Evolutionary conservation across 2,329 filamentous ascomycete species (phyloP).

Genomic region (Aspergillus novoparasiticus): DNA sequence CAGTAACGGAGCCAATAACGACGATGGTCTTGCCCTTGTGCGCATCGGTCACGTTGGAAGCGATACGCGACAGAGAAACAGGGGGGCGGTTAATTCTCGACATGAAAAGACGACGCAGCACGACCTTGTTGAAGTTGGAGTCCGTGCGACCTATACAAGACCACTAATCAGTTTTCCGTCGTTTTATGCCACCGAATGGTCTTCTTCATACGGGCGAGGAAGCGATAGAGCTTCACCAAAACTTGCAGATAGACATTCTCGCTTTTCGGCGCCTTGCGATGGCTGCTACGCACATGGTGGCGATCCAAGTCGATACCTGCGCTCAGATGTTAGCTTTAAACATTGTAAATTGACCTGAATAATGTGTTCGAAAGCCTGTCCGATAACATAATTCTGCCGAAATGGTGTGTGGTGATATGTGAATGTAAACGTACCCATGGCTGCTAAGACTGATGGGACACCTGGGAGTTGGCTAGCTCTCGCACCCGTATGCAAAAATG

Average conservation of each 20-base stretch:
- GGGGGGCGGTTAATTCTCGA: conserved; percentile 97
- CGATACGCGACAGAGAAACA: conserved; percentile 91
- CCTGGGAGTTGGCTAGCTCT: conserved; percentile 44
- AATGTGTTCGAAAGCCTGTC: not conserved
- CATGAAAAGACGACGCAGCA: conserved; percentile 97
- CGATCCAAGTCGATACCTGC: conserved; percentile 60
- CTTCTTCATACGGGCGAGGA: conserved; percentile 74
- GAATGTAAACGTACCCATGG: conserved; percentile 44
- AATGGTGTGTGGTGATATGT: conserved; percentile 1
- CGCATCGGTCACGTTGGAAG: conserved; percentile 63
- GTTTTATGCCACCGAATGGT: not conserved
- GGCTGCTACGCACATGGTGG: conserved; percentile 66
- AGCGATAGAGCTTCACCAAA: conserved; percentile 97
- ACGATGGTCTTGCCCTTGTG: conserved; percentile 78
- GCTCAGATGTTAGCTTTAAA: conserved; percentile 20
- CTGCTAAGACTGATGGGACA: conserved; percentile 44
- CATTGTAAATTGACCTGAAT: not conserved
- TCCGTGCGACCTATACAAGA: conserved; percentile 79
- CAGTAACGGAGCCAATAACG: conserved; percentile 91
- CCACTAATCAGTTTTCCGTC: conserved; percentile 21
- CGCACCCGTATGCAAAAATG: conserved; percentile 41
- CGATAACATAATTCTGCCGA: not conserved
- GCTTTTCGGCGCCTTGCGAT: conserved; percentile 96
- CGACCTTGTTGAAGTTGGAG: conserved; percentile 96
- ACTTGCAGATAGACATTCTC: conserved; percentile 98